These are phyloP conservation scores for Candida anglica DNA, from an alignment of 805 yeast species.

Conservation along the genomic window DNA sequence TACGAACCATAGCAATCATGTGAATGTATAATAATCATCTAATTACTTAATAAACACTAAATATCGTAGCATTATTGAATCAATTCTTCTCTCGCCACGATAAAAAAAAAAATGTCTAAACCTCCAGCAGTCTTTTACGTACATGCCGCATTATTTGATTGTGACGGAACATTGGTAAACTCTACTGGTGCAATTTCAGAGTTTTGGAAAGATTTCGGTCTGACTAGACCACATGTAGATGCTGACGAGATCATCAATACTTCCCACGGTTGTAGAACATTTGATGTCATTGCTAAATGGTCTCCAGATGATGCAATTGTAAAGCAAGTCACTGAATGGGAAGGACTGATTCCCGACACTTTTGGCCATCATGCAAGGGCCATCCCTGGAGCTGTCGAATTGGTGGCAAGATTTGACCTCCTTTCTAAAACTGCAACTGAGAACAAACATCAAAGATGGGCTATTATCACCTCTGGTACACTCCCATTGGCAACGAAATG, in stretches of 20 bases:
- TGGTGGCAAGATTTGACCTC: conserved; percentile 20
- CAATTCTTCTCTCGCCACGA: too few species aligned
- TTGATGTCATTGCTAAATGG: conserved; percentile 27
- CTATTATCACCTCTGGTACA: conserved; percentile 26
- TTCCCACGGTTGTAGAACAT: conserved; percentile 27
- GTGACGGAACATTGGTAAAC: conserved; percentile 27
- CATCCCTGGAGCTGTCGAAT: conserved; percentile 26
- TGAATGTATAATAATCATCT: too few species aligned
- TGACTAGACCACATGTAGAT: conserved; percentile 26
- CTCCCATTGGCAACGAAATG: conserved; percentile 27
- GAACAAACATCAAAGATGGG: conserved; percentile 24
- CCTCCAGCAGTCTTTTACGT: conserved; percentile 22
- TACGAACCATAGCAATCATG: too few species aligned
- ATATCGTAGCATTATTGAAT: too few species aligned
- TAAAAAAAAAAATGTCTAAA: too few species aligned
- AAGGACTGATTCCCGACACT: conserved; percentile 23
- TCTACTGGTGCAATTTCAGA: conserved; percentile 29
- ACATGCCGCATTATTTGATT: conserved; percentile 27
- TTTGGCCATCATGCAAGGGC: conserved; percentile 24
- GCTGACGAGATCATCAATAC: conserved; percentile 26
- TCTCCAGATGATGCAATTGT: conserved; percentile 25
- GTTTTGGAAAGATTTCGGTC: conserved; percentile 25
- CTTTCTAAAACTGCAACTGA: conserved; percentile 16
- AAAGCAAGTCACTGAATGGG: conserved; percentile 25
- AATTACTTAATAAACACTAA: too few species aligned